phyloP scores from a whole-genome alignment of 1,284 basidiomycete species.

The Coriolopsis trogii region DNA sequence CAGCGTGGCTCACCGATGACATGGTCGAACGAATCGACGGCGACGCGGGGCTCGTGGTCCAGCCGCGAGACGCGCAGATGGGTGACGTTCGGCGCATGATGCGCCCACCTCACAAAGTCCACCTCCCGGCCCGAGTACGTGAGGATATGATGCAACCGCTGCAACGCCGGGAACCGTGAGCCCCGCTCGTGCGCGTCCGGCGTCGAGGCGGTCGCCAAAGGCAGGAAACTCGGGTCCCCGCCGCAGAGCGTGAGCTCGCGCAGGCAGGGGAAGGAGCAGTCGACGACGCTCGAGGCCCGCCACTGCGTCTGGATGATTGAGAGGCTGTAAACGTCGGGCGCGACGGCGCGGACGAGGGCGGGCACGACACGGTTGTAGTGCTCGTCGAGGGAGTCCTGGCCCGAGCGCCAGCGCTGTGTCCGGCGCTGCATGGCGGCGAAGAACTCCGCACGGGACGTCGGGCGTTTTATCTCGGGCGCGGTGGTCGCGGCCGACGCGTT shows the following conservation, averaged over 20 bases:
- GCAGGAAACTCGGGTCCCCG: slow-evolving; percentile 15
- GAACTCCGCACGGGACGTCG: slow-evolving; percentile 13
- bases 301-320: slow-evolving; percentile 13
- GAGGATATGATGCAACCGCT: slow-evolving; percentile 16
- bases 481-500: not conserved
- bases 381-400: slow-evolving; percentile 14
- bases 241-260: slow-evolving; percentile 15
- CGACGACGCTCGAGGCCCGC: slow-evolving; percentile 2
- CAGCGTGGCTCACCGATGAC: slow-evolving; percentile 12
- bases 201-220: not conserved
- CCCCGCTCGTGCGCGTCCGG: not conserved
- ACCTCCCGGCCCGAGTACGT: slow-evolving; percentile 6
- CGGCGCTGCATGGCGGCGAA: slow-evolving; percentile 7
- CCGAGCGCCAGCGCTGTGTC: slow-evolving; percentile 11
- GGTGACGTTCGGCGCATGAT: slow-evolving; percentile 14
- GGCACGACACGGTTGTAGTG: slow-evolving; percentile 14
- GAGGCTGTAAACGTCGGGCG: slow-evolving; percentile 11
- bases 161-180: slow-evolving; percentile 12
- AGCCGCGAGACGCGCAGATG: slow-evolving; percentile 13
- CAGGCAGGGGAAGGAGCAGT: slow-evolving; percentile 12
- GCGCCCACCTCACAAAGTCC: slow-evolving; percentile 11
- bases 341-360: slow-evolving; percentile 10
- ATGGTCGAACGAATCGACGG: slow-evolving; percentile 8
- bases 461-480: not conserved
- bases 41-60: slow-evolving; percentile 9